Percentiles rank a stretch among this genome's conserved stretches.
Conservation (phyloP, 441 rosid genomes). For the Mallotus repandus region DNA sequence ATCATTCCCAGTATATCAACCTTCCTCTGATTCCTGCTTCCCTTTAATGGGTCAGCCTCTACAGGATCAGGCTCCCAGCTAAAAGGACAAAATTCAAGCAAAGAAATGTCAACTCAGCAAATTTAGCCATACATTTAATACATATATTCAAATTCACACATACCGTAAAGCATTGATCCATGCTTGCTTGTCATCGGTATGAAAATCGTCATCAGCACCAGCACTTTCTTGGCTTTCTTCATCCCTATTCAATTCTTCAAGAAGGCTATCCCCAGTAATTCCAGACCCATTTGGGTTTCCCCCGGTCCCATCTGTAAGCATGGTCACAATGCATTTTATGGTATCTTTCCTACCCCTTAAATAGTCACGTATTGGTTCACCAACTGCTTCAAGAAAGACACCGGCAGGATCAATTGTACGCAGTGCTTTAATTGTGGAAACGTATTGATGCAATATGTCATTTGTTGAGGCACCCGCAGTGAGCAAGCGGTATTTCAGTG, state of each 20-base stretch:
- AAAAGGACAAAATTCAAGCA: conserved; percentile 28
- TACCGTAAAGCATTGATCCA: conserved; percentile 81
- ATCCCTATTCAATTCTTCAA: conserved; percentile 92
- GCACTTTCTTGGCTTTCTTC: conserved; percentile 78
- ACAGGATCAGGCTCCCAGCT: conserved; percentile 99
- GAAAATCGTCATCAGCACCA: conserved; percentile 72
- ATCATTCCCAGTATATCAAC: conserved; percentile 94
- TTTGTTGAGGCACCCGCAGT: conserved; percentile 99
- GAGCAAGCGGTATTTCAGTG: conserved; percentile 81
- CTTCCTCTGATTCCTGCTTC: conserved; percentile 79
- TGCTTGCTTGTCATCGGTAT: conserved; percentile 84
- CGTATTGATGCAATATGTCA: conserved; percentile 97
- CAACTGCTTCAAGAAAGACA: conserved; percentile 93
- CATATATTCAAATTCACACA: conserved; percentile 14
- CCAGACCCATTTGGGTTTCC: conserved; percentile 82
- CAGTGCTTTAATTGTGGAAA: conserved; percentile 94
- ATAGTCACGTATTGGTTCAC: conserved; percentile 96
- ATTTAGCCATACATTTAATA: conserved; percentile 11
- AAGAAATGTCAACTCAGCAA: conserved; percentile 19
- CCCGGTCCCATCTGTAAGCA: conserved; percentile 95
- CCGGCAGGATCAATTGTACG: conserved; percentile 94
- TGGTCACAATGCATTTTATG: conserved; percentile 92
- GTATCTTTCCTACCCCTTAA: conserved; percentile 92
- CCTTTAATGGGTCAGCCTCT: conserved; percentile 87
- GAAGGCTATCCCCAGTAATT: conserved; percentile 92